phyloP scores from a whole-genome alignment of 2,329 filamentous ascomycete genomes.

The Sclerotinia borealis region DNA sequence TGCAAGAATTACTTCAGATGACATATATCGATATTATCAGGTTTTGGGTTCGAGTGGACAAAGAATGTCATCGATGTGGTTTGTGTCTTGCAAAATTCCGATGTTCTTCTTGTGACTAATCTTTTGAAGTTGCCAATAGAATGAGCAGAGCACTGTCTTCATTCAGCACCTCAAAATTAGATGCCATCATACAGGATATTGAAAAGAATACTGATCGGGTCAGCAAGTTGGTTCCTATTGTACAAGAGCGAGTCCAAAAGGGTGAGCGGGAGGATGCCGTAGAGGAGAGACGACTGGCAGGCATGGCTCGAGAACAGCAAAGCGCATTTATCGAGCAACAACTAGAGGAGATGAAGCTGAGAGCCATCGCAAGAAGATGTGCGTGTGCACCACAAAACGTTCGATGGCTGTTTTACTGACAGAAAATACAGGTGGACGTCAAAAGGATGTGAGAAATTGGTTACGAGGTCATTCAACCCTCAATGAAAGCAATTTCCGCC shows the following conservation, averaged over 20 bases:
- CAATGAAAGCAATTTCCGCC: background rate
- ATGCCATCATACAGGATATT: background rate
- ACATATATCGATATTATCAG: background rate
- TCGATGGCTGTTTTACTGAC: background rate
- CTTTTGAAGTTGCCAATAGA: constrained; percentile 2
- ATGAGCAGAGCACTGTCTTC: constrained; percentile 4
- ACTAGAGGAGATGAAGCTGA: background rate
- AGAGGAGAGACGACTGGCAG: background rate
- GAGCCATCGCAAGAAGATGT: constrained; percentile 1
- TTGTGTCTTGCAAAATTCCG: background rate
- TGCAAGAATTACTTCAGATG: constrained; percentile 7
- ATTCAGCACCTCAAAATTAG: constrained; percentile 4
- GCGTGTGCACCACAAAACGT: background rate
- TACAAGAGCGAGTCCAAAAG: constrained; percentile 3
- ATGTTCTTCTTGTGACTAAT: background rate
- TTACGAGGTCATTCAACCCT: background rate
- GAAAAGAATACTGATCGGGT: background rate
- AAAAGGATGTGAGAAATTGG: constrained; percentile 8
- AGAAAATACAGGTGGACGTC: background rate
- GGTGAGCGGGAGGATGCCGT: constrained; percentile 1
- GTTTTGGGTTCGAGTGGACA: constrained; percentile 6
- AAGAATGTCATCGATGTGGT: constrained; percentile 3
- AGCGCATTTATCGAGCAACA: background rate
- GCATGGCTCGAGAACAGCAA: constrained; percentile 1
- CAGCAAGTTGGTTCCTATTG: constrained; percentile 1